phyloP scores from a whole-genome alignment of 164 flowering plant species.

The Brasenia schreberi region DNA sequence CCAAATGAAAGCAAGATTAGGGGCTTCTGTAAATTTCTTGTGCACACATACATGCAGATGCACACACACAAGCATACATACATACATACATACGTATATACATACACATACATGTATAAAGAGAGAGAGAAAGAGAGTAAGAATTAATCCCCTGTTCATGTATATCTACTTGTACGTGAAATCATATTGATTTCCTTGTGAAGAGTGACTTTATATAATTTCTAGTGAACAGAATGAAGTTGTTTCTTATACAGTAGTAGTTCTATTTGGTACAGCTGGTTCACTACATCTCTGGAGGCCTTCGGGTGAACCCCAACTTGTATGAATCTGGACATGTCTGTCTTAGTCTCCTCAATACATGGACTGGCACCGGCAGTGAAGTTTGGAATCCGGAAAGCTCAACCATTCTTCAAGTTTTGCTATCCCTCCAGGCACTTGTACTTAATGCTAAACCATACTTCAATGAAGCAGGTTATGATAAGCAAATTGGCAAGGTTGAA shows the following conservation, averaged over 20 bases:
- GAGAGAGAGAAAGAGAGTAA: too few relatives aligned
- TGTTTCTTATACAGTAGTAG: not conserved
- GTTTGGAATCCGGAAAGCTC: constrained; percentile 72
- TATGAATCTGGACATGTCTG: constrained; percentile 67
- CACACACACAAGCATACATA: too few relatives aligned
- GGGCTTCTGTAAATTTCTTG: too few relatives aligned
- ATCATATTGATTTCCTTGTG: too few relatives aligned
- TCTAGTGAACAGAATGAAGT: not conserved
- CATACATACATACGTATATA: too few relatives aligned
- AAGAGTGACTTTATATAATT: too few relatives aligned
- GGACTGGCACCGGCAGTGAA: constrained; percentile 65
- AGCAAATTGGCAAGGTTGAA: constrained; percentile 62
- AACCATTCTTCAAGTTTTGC: constrained; percentile 80
- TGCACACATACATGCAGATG: too few relatives aligned
- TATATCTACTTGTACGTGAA: too few relatives aligned
- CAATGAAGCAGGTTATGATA: constrained; percentile 91
- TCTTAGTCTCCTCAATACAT: constrained; percentile 88
- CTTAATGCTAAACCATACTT: constrained; percentile 88
- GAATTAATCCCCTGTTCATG: too few relatives aligned
- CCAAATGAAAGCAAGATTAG: too few relatives aligned
- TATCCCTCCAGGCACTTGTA: constrained; percentile 91
- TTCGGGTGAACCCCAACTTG: constrained; percentile 81
- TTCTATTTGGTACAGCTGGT: constrained; percentile 1
- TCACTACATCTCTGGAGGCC: constrained; percentile 7
- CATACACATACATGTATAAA: too few relatives aligned